Conservation (phyloP, 2,329 filamentous ascomycete genomes). For the Microcyclospora pomicola region DNA sequence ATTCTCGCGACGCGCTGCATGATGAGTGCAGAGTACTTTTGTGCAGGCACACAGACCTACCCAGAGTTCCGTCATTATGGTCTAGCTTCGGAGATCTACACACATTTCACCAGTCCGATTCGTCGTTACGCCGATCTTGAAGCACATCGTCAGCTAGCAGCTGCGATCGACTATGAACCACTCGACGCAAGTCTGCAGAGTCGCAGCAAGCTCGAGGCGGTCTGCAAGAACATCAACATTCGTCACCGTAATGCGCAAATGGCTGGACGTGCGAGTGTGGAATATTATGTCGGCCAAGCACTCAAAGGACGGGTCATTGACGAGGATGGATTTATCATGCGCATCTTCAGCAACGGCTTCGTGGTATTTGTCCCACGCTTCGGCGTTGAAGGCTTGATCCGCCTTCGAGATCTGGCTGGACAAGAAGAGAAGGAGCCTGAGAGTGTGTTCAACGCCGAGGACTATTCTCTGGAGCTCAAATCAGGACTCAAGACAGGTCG, state of each 20-base stretch:
- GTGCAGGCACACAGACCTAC: constrained; percentile 80
- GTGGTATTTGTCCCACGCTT: constrained; percentile 93
- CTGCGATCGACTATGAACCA: constrained; percentile 83
- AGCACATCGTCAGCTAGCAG: constrained; percentile 85
- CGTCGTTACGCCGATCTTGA: constrained; percentile 94
- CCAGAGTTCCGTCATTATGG: constrained; percentile 96
- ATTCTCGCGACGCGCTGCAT: constrained; percentile 98
- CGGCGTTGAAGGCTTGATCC: constrained; percentile 84
- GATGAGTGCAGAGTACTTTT: constrained; percentile 98
- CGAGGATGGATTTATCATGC: constrained; percentile 93
- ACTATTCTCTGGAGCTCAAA: constrained; percentile 57
- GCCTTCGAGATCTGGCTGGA: constrained; percentile 62
- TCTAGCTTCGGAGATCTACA: constrained; percentile 92
- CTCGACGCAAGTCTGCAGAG: constrained; percentile 71
- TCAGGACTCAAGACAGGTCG: constrained; percentile 31
- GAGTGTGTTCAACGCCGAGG: constrained; percentile 71
- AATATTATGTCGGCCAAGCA: constrained; percentile 96
- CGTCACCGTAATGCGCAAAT: constrained; percentile 94
- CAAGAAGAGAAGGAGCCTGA: constrained; percentile 52
- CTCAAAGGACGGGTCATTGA: constrained; percentile 63
- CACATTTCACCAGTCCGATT: constrained; percentile 95
- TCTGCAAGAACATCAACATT: constrained; percentile 97
- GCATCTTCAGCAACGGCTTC: constrained; percentile 92
- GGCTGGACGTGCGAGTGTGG: constrained; percentile 83
- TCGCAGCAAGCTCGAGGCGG: constrained; percentile 72